Base-by-base conservation (phyloP, 2,329 filamentous ascomycete genomes). In the Alternaria tenuissima region DNA sequence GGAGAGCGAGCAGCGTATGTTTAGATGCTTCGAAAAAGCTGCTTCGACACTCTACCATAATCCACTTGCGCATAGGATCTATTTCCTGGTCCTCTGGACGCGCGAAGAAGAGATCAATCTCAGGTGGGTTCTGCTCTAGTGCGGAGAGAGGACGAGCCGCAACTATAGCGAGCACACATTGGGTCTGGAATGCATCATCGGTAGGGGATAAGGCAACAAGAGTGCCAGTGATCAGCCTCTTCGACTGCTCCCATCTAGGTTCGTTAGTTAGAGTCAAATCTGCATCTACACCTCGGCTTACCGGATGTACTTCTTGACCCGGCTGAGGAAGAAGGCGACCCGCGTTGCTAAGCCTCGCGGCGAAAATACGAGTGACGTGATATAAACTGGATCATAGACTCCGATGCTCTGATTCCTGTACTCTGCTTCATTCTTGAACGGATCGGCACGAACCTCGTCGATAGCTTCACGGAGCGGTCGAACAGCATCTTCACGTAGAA, bases 1-100 rank as follows among this genome's bases (percentile, higher is more conserved):
- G 92, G 2, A 97, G 78, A 0, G 91, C 89, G 14, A 86, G 81
- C 73, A 97, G 83, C 0, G 89, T 89, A 73, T 96, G 88, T 0
- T 91, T 85, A 38, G 87, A 84, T 0, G 91, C 87, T 75, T 97
- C 94, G 64, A 88, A 97, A 73, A 93, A 96, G 1, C 91, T 89
- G 0, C 78, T 77, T 3, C 89, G 85, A 1, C 90, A 85, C 72
- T 97, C 92, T 0, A 97, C 80, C 91, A 97, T 96, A 11, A 94
- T 78, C 76, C 89, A 89, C 67, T 91, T 88, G 34, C 85, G 77
- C 16, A 85, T 84, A 0, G 92, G 88, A 69, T 97, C 90, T 49
- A 96, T 82, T 20, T 87, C 81, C 0, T 88, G 81, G 24, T 93
- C 86, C 3, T 86, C 80, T 0, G 82, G 70, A 7, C 84, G 77